Evolutionary conservation across 306 rosid species (phyloP).

Genomic region (Vachellia pachyceras): DNA sequence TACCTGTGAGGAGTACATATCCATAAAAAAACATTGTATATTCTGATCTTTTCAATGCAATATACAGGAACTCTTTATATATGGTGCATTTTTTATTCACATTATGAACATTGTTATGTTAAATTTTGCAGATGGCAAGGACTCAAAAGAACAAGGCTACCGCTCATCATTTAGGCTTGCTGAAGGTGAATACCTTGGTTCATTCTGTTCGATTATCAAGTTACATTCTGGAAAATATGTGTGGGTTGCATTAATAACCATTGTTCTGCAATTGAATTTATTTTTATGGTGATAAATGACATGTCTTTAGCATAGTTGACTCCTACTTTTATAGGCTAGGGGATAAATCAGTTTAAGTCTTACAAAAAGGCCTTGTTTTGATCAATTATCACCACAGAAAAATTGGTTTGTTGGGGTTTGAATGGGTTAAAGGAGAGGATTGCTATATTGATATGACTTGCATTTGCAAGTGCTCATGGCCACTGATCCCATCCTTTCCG

Average conservation of each 20-base stretch:
- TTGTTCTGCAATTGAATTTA: neutral
- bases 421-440: slow-evolving; percentile 11
- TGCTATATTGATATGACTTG: slow-evolving; percentile 7
- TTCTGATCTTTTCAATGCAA: neutral
- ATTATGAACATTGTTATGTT: neutral
- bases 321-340: slow-evolving; percentile 23
- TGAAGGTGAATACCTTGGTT: slow-evolving; percentile 60
- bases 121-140: slow-evolving; percentile 84
- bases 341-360: slow-evolving; percentile 4
- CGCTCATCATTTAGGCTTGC: slow-evolving; percentile 98
- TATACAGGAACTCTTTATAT: neutral
- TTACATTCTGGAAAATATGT: neutral
- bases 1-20: neutral
- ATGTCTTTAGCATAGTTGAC: slow-evolving; percentile 17
- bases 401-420: neutral
- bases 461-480: slow-evolving; percentile 12
- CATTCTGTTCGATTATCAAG: slow-evolving; percentile 13
- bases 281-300: neutral
- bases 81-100: slow-evolving; percentile 15
- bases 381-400: neutral
- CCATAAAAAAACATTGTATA: slow-evolving; percentile 4
- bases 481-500: neutral
- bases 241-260: neutral
- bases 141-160: slow-evolving; percentile 99
- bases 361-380: slow-evolving; percentile 4